Evolutionary conservation across 2,329 filamentous ascomycete species (phyloP).

Genomic region (Monilinia aucupariae): DNA sequence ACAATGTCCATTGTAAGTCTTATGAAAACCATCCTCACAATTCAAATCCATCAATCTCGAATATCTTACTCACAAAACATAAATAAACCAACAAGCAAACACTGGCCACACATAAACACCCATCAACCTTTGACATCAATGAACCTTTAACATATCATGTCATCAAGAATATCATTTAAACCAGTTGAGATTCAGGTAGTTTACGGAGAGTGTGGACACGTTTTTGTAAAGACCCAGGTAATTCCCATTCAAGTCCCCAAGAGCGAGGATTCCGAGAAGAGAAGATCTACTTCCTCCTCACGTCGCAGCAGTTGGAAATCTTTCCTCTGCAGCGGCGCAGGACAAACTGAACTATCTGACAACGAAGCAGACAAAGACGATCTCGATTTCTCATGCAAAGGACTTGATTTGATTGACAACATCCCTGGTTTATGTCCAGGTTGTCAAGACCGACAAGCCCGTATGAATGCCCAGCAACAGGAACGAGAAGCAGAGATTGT

Average conservation of each 20-base stretch:
- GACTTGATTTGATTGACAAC: not conserved
- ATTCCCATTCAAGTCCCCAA: not conserved
- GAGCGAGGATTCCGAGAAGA: not conserved
- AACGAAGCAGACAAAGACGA: not conserved
- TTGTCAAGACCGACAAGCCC: not conserved
- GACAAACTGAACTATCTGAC: conserved; percentile 4
- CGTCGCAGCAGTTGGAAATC: conserved; percentile 12
- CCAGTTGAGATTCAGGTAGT: not conserved
- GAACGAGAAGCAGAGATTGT: not conserved
- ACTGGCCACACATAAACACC: not conserved
- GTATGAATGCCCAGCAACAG: not conserved
- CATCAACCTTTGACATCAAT: not conserved
- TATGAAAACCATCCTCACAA: not conserved
- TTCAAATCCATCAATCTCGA: not conserved
- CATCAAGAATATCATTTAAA: conserved; percentile 2
- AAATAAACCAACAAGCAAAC: not conserved
- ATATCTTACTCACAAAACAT: not conserved
- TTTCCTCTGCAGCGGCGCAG: not conserved
- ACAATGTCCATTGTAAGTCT: not conserved
- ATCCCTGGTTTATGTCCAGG: not conserved
- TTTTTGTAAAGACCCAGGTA: not conserved
- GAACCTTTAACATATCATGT: too few species aligned
- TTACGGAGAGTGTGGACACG: not conserved
- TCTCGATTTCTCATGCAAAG: not conserved
- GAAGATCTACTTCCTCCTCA: not conserved